Evolutionary conservation across 768 basidiomycete species (phyloP), one percentile per base, ranked within the genome.

Genomic region (Clavaria fumosa): DNA sequence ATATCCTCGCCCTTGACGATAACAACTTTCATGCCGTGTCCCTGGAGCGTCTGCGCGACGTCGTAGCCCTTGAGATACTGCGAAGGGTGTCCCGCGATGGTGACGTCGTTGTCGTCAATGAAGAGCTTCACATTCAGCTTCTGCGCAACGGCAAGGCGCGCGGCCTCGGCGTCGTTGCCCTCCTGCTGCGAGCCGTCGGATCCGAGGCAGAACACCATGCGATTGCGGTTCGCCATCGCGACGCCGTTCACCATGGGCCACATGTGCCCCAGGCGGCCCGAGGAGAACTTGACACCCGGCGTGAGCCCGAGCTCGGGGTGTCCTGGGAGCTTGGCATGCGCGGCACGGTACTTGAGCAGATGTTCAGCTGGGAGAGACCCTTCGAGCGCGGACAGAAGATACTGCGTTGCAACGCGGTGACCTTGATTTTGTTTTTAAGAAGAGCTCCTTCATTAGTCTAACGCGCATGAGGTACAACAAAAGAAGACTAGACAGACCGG

Each of bases 161-260:
- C 86, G 11, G 86, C 86, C 52, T 90, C 86, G 1, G 86, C 85
- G 47, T 89, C 84, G 52, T 89, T 80, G 11, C 86, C 86, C 53
- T 89, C 86, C 54, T 90, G 86, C 52, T 89, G 84, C 3, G 84
- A 86, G 6, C 86, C 86, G 51, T 89, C 86, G 0, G 86, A 89
- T 3, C 86, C 86, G 15, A 90, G 67, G 52, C 77, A 75, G 58
- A 88, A 88, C 7, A 86, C 63, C 33, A 69, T 70, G 59, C 84
- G 82, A 48, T 73, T 72, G 22, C 67, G 66, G 59, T 89, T 72
- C 23, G 84, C 84, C 35, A 90, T 55, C 5, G 86, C 75, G 34
- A 90, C 66, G 48, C 86, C 85, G 52, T 89, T 89, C 37, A 89
- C 79, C 44, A 82, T 56, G 0, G 85, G 77, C 70, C 85, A 90